Evolutionary conservation across 2,329 filamentous ascomycete species (phyloP), one percentile per base, ranked within the genome.

Genomic region (Microdochium trichocladiopsis): DNA sequence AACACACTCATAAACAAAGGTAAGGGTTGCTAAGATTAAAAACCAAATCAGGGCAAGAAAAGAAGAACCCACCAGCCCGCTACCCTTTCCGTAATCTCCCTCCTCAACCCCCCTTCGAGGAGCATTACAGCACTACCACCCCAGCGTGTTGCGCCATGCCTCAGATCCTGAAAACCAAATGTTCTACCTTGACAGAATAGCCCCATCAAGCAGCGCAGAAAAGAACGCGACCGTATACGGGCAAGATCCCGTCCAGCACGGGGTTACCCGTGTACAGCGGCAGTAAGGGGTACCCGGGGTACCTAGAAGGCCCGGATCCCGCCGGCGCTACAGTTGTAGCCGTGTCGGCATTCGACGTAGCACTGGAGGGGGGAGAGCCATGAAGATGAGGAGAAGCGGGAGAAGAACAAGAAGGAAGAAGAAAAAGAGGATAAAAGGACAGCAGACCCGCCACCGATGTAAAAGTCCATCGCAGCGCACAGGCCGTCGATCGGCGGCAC

Each of bases 141-240:
- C 60, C 61, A 25, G 52, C 57, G 51, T 63, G 63, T 54, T 66
- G 64, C 6, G 57, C 60, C 57, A 64, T 58, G 11, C 49, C 58
- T 60, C 63, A 66, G 25, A 58, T 48, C 51, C 60, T 61, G 56
- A 61, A 62, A 9, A 62, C 47, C 25, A 49, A 54, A 25, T 51
- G 49, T 9, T 61, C 56, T 50, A 55, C 56, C 49, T 55, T 28
- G 47, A 60, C 57, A 49, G 56, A n/a, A n/a, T n/a, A n/a, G n/a
- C 57, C 43, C 61, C 63, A 51, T 64, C 60, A 48, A 66, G 47
- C 28, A 61, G 23, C 43, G 55, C 56, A 5, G 58, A 56, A 57
- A 63, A 63, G 54, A 61, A 63, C 33, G 24, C 52, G 18, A 63
- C 51, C 45, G 61, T 45, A n/a, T 37, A 37, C 33, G 14, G 14